Evolutionary conservation across 257 asterid genomes (phyloP).

Genomic region (Penstemon davidsonii): DNA sequence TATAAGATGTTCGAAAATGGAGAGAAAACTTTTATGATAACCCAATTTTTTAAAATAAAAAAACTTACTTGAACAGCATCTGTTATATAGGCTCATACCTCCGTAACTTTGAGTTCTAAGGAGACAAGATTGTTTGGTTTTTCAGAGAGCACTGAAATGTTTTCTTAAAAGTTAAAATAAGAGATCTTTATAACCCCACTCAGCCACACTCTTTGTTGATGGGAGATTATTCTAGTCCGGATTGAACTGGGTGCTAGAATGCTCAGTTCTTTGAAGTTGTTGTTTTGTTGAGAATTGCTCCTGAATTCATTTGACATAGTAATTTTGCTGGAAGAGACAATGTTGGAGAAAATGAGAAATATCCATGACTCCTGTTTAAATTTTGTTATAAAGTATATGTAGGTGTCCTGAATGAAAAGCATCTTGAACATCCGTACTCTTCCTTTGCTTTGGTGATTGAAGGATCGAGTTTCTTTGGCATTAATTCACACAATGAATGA

Average conservation of each 20-base stretch:
- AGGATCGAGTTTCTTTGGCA: background rate
- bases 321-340: background rate
- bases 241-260: conserved; percentile 15
- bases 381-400: no score
- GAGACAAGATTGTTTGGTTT: no score
- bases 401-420: background rate
- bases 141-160: no score
- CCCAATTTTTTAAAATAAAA: no score
- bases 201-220: conserved; percentile 2
- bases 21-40: no score
- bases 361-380: background rate
- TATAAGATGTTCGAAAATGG: no score
- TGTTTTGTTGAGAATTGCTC: background rate
- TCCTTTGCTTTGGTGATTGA: background rate
- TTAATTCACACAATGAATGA: conserved; percentile 1
- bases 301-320: background rate
- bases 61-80: no score
- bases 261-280: background rate
- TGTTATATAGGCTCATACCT: no score
- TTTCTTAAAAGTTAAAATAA: no score
- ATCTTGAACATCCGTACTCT: background rate
- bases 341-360: background rate
- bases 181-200: no score
- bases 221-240: conserved; percentile 19
- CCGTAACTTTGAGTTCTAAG: no score